A percentile compares a stretch with the other conserved stretches of the same genome.
Conservation (phyloP, 208 protist species). For the Crithidia bombi region DNA sequence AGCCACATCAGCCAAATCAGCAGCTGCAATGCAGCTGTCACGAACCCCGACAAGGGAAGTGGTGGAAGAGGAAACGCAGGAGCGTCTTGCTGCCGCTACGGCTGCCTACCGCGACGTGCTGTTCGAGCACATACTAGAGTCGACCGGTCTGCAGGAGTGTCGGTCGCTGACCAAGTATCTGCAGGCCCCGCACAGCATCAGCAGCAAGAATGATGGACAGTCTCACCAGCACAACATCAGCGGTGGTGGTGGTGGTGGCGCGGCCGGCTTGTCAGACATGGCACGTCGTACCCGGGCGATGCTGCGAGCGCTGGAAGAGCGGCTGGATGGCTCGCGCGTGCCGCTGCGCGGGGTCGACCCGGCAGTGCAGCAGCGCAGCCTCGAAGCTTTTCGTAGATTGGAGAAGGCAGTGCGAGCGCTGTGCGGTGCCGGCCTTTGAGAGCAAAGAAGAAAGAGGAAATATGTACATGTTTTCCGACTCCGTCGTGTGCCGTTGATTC, state of each 20-base stretch:
- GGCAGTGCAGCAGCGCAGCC: conserved; percentile 21
- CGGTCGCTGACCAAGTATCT: conserved; percentile 19
- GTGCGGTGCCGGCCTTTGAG: conserved; percentile 3
- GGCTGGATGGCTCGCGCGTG: conserved; percentile 7
- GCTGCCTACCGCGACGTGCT: conserved; percentile 51
- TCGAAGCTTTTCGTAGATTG: conserved; percentile 27
- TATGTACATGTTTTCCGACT: background rate
- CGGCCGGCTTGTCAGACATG: conserved; percentile 6
- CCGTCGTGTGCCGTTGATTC: background rate
- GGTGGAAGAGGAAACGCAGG: conserved; percentile 31
- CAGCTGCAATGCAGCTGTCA: background rate
- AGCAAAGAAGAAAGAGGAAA: background rate
- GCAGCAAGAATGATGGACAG: background rate
- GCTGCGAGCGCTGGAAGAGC: conserved; percentile 33
- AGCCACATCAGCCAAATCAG: background rate
- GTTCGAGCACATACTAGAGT: conserved; percentile 49
- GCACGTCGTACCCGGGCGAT: conserved; percentile 28
- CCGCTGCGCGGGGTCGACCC: conserved; percentile 17
- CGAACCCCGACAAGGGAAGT: background rate
- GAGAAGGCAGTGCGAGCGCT: conserved; percentile 25
- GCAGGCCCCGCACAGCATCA: background rate
- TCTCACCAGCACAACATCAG: background rate
- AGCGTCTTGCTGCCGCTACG: conserved; percentile 40
- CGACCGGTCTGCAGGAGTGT: conserved; percentile 21
- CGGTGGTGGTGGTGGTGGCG: background rate